Conservation (phyloP, 2,329 filamentous ascomycete genomes). For the Pseudopyrenochaeta lycopersici region DNA sequence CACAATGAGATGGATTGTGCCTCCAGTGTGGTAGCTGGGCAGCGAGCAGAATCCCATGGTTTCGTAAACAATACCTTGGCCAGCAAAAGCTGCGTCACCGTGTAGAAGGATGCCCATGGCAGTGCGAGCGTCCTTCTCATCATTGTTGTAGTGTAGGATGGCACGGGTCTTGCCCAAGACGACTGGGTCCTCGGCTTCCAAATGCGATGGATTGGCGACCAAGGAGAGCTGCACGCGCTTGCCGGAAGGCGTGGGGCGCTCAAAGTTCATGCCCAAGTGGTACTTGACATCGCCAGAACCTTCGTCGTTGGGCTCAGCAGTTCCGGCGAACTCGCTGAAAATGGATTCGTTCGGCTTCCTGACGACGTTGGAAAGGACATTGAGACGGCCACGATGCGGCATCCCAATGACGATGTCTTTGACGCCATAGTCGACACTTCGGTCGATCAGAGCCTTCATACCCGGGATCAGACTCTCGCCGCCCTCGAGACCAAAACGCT, state of each 20-base stretch:
- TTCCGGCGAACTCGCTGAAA: conserved; percentile 96
- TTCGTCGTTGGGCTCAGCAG: conserved; percentile 86
- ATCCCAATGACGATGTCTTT: conserved; percentile 99
- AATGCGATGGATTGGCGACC: conserved; percentile 96
- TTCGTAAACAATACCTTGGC: conserved; percentile 97
- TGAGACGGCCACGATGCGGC: conserved; percentile 98
- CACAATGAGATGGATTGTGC: conserved; percentile 95
- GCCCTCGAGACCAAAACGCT: conserved; percentile 97
- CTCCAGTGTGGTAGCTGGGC: conserved; percentile 94
- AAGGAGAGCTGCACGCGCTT: conserved; percentile 99
- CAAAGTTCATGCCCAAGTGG: conserved; percentile 99
- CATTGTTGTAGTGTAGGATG: conserved; percentile 98
- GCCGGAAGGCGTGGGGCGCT: conserved; percentile 95
- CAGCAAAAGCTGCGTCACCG: conserved; percentile 96
- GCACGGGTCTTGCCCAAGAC: conserved; percentile 97
- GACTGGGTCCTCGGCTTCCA: conserved; percentile 97
- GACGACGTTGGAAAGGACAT: conserved; percentile 97
- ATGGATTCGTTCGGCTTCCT: conserved; percentile 99
- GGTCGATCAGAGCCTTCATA: conserved; percentile 99
- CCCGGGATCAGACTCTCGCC: conserved; percentile 96
- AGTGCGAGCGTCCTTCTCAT: conserved; percentile 85
- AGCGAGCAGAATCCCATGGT: conserved; percentile 97
- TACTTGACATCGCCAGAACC: conserved; percentile 99
- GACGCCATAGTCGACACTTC: conserved; percentile 96
- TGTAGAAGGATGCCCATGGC: conserved; percentile 97